phyloP scores from a whole-genome alignment of 2,329 filamentous ascomycete species.

The Fusarium protoensiforme region DNA sequence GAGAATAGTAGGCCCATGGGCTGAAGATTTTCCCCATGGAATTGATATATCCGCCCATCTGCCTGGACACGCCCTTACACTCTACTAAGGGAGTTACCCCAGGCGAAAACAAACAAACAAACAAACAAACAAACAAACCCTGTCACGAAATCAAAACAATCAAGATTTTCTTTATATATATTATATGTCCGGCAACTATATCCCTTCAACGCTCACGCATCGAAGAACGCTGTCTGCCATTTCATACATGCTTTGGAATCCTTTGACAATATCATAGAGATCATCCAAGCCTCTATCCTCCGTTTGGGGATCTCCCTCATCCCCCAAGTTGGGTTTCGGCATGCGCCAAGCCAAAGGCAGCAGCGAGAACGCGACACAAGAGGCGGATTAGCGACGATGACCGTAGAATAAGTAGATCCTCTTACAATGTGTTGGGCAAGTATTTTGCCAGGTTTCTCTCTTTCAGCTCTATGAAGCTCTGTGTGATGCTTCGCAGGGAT shows the following conservation, averaged over 20 bases:
- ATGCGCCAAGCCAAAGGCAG: conserved; percentile 5
- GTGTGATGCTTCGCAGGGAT: neutral
- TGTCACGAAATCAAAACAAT: too few species aligned
- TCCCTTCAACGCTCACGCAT: neutral
- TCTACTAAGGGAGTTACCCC: too few species aligned
- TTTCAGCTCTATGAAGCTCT: neutral
- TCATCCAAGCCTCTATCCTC: neutral
- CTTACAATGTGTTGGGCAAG: conserved; percentile 18
- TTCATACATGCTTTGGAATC: neutral
- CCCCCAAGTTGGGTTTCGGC: neutral
- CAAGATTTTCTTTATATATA: neutral
- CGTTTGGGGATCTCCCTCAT: neutral
- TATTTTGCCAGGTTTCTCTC: neutral
- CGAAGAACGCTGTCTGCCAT: neutral
- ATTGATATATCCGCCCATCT: too few species aligned
- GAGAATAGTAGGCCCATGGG: too few species aligned
- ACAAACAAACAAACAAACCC: too few species aligned
- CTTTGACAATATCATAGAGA: neutral
- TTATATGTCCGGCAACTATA: neutral
- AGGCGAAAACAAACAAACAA: too few species aligned
- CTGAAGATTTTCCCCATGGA: too few species aligned
- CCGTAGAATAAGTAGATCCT: neutral
- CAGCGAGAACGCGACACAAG: neutral
- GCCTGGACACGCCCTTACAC: too few species aligned
- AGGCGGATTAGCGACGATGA: neutral